Base-by-base conservation (phyloP, 1,284 basidiomycete species). In the Tylopilus orsonianus region DNA sequence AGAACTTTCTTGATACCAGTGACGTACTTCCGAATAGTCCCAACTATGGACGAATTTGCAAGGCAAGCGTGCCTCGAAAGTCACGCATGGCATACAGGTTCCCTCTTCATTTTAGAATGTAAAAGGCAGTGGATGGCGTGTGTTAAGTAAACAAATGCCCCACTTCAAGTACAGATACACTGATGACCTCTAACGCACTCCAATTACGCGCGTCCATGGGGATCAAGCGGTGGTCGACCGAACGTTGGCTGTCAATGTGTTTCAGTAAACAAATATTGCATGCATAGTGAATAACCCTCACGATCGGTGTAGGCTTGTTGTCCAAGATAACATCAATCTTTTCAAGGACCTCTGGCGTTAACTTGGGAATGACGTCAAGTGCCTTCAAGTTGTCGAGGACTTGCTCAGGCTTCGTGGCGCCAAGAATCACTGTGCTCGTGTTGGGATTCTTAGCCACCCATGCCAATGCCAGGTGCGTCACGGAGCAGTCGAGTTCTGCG, bases 391-490 rank as follows among this genome's bases (percentile, higher is more conserved):
- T 88, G 53, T 87, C 80, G 33, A 73, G 56, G 41, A 87, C 67
- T 47, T 78, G 78, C 44, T 75, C 66, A 3, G 73, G 69, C 40
- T 72, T 79, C 16, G 77, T 74, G 1, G 78, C 78, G 41, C 88
- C 86, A 44, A 91, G 74, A 55, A 89, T 87, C 57, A 87, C 80
- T 16, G 78, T 82, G 23, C 74, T 74, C 7, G 80, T 86, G 67
- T 87, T 83, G n/a, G 80, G 77, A 65, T 88, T 84, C 55, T 71
- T 75, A 6, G 84, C 80, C 4, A 85, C 74, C 88, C 89, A 92
- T 5, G 90, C 90, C 30, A 92, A 74, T 0, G 90, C 85, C 30
- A 95, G 77, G 45, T 80, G 78, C 23, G 80, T 71, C 48, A 81
- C 75, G 30, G 71, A 79, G 55, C 77, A 79, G 32, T 73, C 76